Base-by-base conservation (phyloP, 2,329 filamentous ascomycete genomes). In the Onygenales sp. region DNA sequence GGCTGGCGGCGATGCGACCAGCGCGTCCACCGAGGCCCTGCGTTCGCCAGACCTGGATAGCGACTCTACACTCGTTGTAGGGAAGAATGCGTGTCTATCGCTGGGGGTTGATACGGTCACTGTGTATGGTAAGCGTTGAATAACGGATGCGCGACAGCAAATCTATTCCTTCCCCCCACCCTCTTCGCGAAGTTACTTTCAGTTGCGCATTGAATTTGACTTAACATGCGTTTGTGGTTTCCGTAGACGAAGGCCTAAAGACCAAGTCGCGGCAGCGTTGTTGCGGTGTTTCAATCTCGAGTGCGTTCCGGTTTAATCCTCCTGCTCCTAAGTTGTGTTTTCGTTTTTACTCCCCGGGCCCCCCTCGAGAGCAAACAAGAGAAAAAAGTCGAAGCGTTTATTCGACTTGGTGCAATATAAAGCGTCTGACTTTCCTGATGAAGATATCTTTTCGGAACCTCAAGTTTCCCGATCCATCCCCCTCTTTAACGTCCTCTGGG, bases 401-500 rank as follows among this genome's bases (percentile, higher is more conserved):
- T 27, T 27, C 21, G 21, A 27, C 21, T 27, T 27, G 21, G 21
- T 27, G 21, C 21, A 27, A 41, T 31, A 32, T 9, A 31, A 27
- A 10, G 10, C 17, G 21, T 49, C 47, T 49, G 36, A 49, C 47
- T 33, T 38, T 17, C 6, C 13, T 48, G 8, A 21, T 10, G 27
- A 49, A 41, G 47, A n/a, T 14, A 39, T 36, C 46, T 43, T 42
- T 53, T 17, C 57, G 76, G 73, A 68, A 55, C 66, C 72, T 33
- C 77, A 78, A 55, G 71, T 73, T 35, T 80, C 76, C 33, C 74
- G 75, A 46, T 75, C 79, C 5, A 85, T 96, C 33, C 84, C 87
- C 2, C 85, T 89, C 57, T 91, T 88, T 73, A 87, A 95, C 66
- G 74, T 96, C 57, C 82, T 96, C 48, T 94, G 89, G 85, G 88